Evolutionary conservation across 225 moss, liverwort and hornwort species (phyloP), one percentile per base, ranked within the genome.

Genomic region (Bryoerythrophyllum caledonicum): DNA sequence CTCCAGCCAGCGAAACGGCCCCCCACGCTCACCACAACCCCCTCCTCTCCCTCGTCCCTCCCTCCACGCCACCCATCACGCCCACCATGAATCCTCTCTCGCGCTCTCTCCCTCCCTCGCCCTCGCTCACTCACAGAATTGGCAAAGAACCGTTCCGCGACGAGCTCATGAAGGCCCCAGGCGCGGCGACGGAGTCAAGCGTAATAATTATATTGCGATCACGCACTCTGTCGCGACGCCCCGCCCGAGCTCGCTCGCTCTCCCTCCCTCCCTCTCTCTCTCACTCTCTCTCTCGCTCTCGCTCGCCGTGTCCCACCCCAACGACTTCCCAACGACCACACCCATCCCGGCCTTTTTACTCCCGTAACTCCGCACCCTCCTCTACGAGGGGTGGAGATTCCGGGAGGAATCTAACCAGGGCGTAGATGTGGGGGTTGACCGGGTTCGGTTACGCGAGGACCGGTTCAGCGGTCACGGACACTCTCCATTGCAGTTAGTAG

Each of bases 161-260:
- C 17, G 49, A 32, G 60, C 61, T 60, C 61, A 76, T 60, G 76
- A 76, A 76, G 76, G 34, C 49, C 49, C 10, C 30, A 58, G 17
- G 44, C 78, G 73, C 63, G 69, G 48, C 60, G 85, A 85, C 81
- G 75, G 78, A 64, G 81, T 85, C 85, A 85, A 78, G 70, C 14
- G 75, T 81, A 82, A 85, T 85, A 82, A 79, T 85, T 78, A 85
- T 80, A 83, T 64, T 79, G 83, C 32, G 32, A 32, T 1, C 32
- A 32, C 32, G 32, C 32, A 32, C 32, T 32, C 32, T 32, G 3
- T 32, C 32, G 32, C 32, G 32, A 32, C 32, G 32, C 5, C n/a
- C n/a, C n/a, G n/a, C n/a, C n/a, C 65, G 0, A 8, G 0, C 66
- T 15, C 43, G 16, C 17, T 61, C 38, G 8, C 38, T 3, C 68